Base-by-base conservation (phyloP, 257 asterid genomes). In the Solanum bukasovii region DNA sequence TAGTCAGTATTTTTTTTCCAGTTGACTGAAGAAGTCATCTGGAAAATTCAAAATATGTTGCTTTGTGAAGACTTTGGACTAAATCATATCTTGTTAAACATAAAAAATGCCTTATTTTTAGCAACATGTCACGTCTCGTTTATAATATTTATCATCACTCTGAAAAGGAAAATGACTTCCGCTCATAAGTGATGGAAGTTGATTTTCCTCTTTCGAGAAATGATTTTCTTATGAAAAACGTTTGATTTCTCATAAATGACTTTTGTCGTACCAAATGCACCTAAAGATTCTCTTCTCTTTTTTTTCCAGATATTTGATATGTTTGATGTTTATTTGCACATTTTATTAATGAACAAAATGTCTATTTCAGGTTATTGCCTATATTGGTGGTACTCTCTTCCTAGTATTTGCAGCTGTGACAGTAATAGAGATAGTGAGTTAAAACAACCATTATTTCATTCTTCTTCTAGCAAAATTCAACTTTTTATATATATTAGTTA, bases 381-480 rank as follows among this genome's bases (percentile, higher is more conserved):
- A 95, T 89, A 92, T 93, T 78, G 98, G 99, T 1, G 98, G 99
- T 59, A 91, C 93, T 33, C 98, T 96, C 87, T 96, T 96, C 93
- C 97, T 96, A 31, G 93, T 95, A 83, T 96, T 95, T 86, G 99
- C 98, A 67, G 96, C 92, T 3, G 93, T 93, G 31, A 95, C 98
- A 25, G 84, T 96, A 87, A 56, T 93, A 75, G 98, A 95, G 92
- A 96, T 94, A 68, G 90, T 92, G 79, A 91, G 42, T 77, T 94
- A 59, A 79, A 75, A 27, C 49, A 6, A 9, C 38, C 61, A 44
- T 68, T 7, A 4, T 49, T 67, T 6, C 77, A 13, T 21, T 70
- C 33, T 3, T 18, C 13, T 82, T 73, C 35, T 20, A 77, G 21
- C 11, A 5, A 59, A 77, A 33, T 59, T 35, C 67, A 21, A 67